Evolutionary conservation across 371 early-diverging fungal species (phyloP).

Genomic region (Funneliformis caledonium): DNA sequence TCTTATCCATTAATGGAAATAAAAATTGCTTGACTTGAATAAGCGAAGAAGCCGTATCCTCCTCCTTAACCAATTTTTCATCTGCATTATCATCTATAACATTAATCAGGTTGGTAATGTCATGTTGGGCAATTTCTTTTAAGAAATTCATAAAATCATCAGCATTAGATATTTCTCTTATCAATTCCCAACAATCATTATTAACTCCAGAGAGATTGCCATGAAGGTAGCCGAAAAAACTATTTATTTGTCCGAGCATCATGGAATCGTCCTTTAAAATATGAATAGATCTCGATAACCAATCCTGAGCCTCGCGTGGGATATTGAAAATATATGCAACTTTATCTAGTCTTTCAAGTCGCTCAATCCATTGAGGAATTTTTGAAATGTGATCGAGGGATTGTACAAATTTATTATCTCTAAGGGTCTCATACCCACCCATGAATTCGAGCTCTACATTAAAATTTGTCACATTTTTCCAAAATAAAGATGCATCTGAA

Average conservation of each 20-base stretch:
- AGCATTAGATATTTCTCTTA: not conserved
- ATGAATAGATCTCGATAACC: not conserved
- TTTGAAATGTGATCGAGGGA: not conserved
- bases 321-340: conserved; percentile 20
- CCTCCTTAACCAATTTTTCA: conserved; percentile 28
- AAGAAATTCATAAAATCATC: conserved; percentile 23
- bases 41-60: conserved; percentile 19
- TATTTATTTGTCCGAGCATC: conserved; percentile 4
- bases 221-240: not conserved
- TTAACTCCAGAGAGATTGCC: not conserved
- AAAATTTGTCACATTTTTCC: conserved; percentile 24
- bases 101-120: conserved; percentile 28
- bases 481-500: not conserved
- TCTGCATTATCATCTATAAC: conserved; percentile 14
- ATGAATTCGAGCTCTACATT: conserved; percentile 26
- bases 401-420: not conserved
- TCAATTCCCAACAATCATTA: not conserved
- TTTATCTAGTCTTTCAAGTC: not conserved
- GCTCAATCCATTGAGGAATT: not conserved
- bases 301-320: not conserved
- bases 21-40: conserved; percentile 32
- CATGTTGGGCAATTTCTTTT: not conserved
- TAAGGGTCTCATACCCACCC: too few species aligned
- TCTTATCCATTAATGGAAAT: not conserved
- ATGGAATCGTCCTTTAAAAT: not conserved